Percentiles rank a stretch among this genome's conserved stretches.
phyloP scores from a whole-genome alignment of 139 green algal genomes.

The Asterochloris sp. region DNA sequence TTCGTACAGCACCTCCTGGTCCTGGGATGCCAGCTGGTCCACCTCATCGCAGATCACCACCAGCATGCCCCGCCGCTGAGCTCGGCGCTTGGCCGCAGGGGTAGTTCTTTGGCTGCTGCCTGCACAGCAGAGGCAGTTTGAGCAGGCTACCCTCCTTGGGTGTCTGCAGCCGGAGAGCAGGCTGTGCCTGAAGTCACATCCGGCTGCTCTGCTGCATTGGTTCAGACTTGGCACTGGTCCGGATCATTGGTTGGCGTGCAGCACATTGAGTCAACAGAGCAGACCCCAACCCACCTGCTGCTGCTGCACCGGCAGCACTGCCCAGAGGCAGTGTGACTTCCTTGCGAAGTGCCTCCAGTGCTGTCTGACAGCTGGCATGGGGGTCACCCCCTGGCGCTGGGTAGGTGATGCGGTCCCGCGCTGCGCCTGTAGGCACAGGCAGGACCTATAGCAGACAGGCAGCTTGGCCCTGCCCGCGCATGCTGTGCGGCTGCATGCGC shows the following conservation, averaged over 20 bases:
- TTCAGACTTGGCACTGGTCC: no score
- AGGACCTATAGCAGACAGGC: not conserved
- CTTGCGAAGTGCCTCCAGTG: not conserved
- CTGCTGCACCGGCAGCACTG: not conserved
- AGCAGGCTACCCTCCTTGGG: no score
- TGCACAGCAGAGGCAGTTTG: not conserved
- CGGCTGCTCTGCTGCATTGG: no score
- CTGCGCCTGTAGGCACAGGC: no score
- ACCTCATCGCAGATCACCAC: constrained; percentile 60
- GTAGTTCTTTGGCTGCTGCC: not conserved
- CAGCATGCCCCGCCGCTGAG: constrained; percentile 31
- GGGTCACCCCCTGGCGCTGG: not conserved
- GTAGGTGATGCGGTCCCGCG: not conserved
- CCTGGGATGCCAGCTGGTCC: constrained; percentile 39
- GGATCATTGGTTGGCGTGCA: no score
- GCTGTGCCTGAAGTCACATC: no score
- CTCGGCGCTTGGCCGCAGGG: not conserved
- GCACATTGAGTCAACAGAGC: no score
- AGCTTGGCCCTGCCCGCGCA: no score
- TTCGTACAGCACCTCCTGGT: constrained; percentile 18
- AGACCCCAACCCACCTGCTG: no score
- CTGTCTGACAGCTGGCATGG: not conserved
- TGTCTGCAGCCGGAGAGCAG: no score
- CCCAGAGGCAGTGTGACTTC: not conserved
- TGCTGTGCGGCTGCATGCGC: no score